phyloP scores from a whole-genome alignment of 192 early-diverging fungal species.

The Lobulomyces angularis region DNA sequence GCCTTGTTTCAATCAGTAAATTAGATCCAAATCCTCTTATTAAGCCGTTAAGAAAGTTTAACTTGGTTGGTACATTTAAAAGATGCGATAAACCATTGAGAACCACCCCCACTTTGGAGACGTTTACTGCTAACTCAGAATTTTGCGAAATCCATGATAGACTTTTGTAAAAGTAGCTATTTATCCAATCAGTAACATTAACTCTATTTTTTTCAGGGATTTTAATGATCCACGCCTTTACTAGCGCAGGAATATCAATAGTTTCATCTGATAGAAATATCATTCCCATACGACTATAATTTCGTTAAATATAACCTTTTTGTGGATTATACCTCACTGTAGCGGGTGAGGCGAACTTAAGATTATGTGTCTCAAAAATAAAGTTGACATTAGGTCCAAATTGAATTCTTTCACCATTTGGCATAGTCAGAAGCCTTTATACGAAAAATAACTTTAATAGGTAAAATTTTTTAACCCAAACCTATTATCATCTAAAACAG shows the following conservation, averaged over 20 bases:
- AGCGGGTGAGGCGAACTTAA: constrained; percentile 47
- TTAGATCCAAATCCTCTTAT: constrained; percentile 40
- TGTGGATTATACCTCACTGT: too few species aligned
- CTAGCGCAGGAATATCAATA: constrained; percentile 26
- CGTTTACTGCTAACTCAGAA: constrained; percentile 29
- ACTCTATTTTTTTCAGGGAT: constrained; percentile 12
- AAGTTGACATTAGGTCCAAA: constrained; percentile 51
- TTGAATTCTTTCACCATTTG: constrained; percentile 50
- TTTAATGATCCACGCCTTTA: constrained; percentile 27
- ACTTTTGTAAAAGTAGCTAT: constrained; percentile 24
- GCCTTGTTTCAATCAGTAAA: constrained; percentile 20
- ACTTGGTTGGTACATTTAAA: constrained; percentile 5
- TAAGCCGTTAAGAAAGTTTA: constrained; percentile 29
- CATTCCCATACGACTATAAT: constrained; percentile 57
- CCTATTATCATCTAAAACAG: constrained; percentile 48
- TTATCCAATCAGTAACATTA: constrained; percentile 19
- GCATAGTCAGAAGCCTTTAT: constrained; percentile 45
- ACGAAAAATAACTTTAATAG: too few species aligned
- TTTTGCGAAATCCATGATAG: constrained; percentile 32
- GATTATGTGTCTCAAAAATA: constrained; percentile 48
- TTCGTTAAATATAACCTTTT: too few species aligned
- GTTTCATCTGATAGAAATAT: constrained; percentile 50
- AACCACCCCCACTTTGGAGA: constrained; percentile 34
- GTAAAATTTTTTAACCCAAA: too few species aligned
- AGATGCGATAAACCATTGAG: constrained; percentile 40